Base-by-base conservation (phyloP, 2,329 filamentous ascomycete genomes). In the Penicillium sp. region DNA sequence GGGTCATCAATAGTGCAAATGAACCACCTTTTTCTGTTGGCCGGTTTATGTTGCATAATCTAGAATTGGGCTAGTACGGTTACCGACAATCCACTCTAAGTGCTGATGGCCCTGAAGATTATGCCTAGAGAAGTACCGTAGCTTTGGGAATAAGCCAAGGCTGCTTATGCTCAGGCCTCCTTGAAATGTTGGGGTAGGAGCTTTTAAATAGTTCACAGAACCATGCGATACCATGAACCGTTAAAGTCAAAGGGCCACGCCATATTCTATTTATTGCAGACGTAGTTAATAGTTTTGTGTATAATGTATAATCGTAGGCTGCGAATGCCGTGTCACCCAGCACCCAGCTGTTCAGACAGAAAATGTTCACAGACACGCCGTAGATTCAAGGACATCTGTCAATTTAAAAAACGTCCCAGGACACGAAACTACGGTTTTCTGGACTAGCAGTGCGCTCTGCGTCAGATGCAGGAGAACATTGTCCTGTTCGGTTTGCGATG, bases 1-100 rank as follows among this genome's bases (percentile, higher is more conserved):
- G 46, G 26, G 33, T 43, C 44, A 20, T 22, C 33, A 23, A 54
- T 54, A 54, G 52, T 54, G 12, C 23, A 37, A 33, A 15, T 6
- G 43, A 22, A 27, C 42, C 48, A 29, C 42, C 33, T 52, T 43
- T 42, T 12, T 33, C 5, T 6, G 4, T 25, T 25, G 9, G 29
- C 14, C 26, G 18, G 40, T n/a, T 40, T 22, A 22, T 40, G 18
- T 40, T 40, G 37, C n/a, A 40, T 20, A 22, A 40, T 20, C 18
- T 22, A 12, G 11, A 22, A 40, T 20, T 14, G 18, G 37, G 18
- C 37, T 40, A 40, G 18, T 40, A 40, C 37, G 37, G 6, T 37
- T 18, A 18, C n/a, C n/a, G 33, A 37, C 37, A 18, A 22, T 40
- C 37, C 37, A 40, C 37, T 40, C 9, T 9, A 40, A 12, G 33